Conservation (phyloP, 2,329 filamentous ascomycete species). For the Aphanocladium album region DNA sequence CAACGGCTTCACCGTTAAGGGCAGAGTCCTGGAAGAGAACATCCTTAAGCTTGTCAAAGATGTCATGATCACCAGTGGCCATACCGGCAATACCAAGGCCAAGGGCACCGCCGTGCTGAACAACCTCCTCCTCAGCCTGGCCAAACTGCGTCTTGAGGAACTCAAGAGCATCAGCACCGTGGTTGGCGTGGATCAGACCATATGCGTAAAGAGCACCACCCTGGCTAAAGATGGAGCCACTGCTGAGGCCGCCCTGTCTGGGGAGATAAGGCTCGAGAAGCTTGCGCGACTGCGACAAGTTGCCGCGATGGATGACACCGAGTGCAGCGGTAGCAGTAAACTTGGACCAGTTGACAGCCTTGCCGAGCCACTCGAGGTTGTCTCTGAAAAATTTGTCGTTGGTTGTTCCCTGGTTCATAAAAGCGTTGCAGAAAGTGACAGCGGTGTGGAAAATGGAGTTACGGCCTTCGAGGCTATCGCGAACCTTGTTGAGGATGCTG, state of each 20-base stretch:
- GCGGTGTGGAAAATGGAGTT: conserved; percentile 99
- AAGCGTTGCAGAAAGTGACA: conserved; percentile 95
- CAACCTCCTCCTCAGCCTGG: conserved; percentile 79
- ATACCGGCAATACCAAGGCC: conserved; percentile 96
- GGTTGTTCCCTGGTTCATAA: conserved; percentile 98
- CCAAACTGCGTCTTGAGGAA: conserved; percentile 73
- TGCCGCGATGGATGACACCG: conserved; percentile 94
- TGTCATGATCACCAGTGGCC: conserved; percentile 85
- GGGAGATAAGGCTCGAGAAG: conserved; percentile 93
- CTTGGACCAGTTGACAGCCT: conserved; percentile 99
- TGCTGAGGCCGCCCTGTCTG: conserved; percentile 64
- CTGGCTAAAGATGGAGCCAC: conserved; percentile 90
- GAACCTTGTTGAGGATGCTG: conserved; percentile 90
- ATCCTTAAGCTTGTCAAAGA: conserved; percentile 85
- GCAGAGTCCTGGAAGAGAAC: conserved; percentile 92
- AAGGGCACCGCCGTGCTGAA: conserved; percentile 92
- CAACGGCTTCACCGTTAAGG: conserved; percentile 93
- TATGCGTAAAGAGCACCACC: conserved; percentile 94
- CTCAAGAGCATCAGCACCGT: conserved; percentile 82
- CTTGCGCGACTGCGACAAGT: conserved; percentile 88
- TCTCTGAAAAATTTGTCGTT: conserved; percentile 98
- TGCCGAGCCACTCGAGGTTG: conserved; percentile 95
- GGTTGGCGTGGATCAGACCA: conserved; percentile 94
- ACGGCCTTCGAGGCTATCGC: conserved; percentile 88
- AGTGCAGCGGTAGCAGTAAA: conserved; percentile 96